Base-by-base conservation (phyloP, 805 yeast genomes). In the Metschnikowia vanudenii region DNA sequence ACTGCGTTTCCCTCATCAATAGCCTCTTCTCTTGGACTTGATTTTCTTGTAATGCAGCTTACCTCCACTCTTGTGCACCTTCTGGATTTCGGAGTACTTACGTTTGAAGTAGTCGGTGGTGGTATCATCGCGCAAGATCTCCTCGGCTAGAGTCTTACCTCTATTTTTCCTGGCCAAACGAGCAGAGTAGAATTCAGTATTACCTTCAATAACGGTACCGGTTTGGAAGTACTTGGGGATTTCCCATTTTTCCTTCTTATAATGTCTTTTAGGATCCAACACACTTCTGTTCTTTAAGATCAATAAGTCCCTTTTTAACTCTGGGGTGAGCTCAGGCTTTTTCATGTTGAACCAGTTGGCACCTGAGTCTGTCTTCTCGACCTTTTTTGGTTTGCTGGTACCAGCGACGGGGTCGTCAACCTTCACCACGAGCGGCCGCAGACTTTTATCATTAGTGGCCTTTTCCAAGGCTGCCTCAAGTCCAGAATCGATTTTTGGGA, bases 251-350 rank as follows among this genome's bases (percentile, higher is more conserved):
- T 85, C 94, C 63, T 88, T 88, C 67, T 88, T 89, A 68, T 94
- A 94, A 67, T 89, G 96, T 57, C 97, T 79, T 68, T 94, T 94
- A 7, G 97, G 98, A 62, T 94, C 98, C 51, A 94, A 74, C 9
- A 90, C 96, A 46, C 86, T 85, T 67, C 99, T 81, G 70, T 92
- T 88, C 60, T 88, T 84, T 49, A 94, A 73, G 13, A 94, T 68
- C 59, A 81, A 72, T 56, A 94, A 62, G 63, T 94, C 98, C 49
- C 96, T 75, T 59, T 85, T 85, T 17, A 87, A 62, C 24, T 77
- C 75, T 2, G 84, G 81, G 30, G 59, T 56, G 46, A 56, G 41
- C 36, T 54, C 58, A 9, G 51, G 57, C 26, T 43, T 47, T 37
- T 40, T 51, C 58, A 56, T 54, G 37, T 53, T 43, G 47, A 56